These are phyloP conservation scores for Fomitopsis pulvina DNA, from an alignment of 768 basidiomycete species.

Conservation along the genomic window DNA sequence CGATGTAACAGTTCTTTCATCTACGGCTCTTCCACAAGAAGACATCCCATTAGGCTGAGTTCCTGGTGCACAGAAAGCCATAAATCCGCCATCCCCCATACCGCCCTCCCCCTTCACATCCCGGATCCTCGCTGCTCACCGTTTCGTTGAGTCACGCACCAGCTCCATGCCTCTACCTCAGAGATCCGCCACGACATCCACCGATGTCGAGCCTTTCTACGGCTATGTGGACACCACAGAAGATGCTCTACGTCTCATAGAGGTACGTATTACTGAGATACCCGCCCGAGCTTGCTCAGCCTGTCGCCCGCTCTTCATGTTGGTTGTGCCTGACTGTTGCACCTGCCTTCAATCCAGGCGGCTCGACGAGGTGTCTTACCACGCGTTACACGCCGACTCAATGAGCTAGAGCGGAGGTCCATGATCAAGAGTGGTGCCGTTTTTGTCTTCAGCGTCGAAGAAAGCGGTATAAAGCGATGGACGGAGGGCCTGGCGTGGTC, in stretches of 20 bases:
- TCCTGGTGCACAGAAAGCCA: not conserved
- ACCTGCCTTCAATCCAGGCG: conserved; percentile 34
- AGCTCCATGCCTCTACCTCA: not conserved
- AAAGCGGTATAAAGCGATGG: conserved; percentile 85
- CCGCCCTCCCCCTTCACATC: not conserved
- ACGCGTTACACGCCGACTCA: conserved; percentile 76
- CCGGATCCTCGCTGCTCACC: not conserved
- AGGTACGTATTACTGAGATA: conserved; percentile 7
- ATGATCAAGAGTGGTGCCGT: conserved; percentile 57
- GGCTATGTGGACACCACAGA: conserved; percentile 80
- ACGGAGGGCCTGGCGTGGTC: conserved; percentile 79
- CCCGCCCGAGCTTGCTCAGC: not conserved
- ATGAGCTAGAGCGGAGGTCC: conserved; percentile 65
- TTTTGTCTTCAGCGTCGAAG: conserved; percentile 85
- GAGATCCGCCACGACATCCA: conserved; percentile 9
- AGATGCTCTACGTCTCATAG: conserved; percentile 73
- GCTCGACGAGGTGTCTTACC: conserved; percentile 75
- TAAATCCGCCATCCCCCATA: not conserved
- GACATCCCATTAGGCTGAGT: not conserved
- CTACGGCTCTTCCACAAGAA: not conserved
- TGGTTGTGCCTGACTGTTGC: not conserved
- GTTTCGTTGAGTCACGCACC: not conserved
- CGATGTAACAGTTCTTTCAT: not conserved
- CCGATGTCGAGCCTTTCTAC: conserved; percentile 50
- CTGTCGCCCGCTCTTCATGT: not conserved